Evolutionary conservation across 2,329 filamentous ascomycete genomes (phyloP).

Genomic region (Penicillium sp.): DNA sequence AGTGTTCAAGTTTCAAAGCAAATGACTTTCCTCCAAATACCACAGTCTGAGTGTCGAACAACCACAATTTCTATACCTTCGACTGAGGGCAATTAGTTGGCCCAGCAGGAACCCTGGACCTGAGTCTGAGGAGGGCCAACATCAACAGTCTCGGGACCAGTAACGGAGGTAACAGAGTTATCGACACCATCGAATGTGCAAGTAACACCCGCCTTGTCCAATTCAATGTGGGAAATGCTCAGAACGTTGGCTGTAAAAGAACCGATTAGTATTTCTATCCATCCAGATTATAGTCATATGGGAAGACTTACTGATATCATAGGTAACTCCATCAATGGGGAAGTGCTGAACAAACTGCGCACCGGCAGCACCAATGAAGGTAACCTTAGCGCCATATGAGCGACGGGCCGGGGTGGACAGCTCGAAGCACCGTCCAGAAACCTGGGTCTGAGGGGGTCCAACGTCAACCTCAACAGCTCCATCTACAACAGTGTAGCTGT

Average conservation of each 20-base stretch:
- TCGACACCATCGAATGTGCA: conserved; percentile 28
- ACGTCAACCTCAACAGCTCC: conserved; percentile 19
- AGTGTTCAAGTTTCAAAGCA: neutral
- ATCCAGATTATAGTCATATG: neutral
- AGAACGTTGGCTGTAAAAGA: conserved; percentile 9
- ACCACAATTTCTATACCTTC: neutral
- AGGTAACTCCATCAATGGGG: neutral
- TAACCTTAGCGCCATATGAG: conserved; percentile 3
- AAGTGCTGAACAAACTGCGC: conserved; percentile 1
- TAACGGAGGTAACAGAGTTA: conserved; percentile 19
- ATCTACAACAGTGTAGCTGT: conserved; percentile 16
- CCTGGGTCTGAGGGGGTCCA: conserved; percentile 26
- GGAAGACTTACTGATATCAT: neutral
- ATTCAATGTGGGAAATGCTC: conserved; percentile 26
- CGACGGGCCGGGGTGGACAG: neutral
- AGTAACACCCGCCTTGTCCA: conserved; percentile 16
- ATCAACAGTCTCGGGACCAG: conserved; percentile 23
- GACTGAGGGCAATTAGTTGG: neutral
- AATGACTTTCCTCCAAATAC: neutral
- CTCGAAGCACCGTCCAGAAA: conserved; percentile 14
- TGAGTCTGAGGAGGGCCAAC: conserved; percentile 33
- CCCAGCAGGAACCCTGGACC: conserved; percentile 6
- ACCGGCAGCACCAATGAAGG: conserved; percentile 12
- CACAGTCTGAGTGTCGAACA: neutral
- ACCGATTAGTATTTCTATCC: neutral